Conservation (phyloP, 331 rosid species). For the Arachis monticola region DNA sequence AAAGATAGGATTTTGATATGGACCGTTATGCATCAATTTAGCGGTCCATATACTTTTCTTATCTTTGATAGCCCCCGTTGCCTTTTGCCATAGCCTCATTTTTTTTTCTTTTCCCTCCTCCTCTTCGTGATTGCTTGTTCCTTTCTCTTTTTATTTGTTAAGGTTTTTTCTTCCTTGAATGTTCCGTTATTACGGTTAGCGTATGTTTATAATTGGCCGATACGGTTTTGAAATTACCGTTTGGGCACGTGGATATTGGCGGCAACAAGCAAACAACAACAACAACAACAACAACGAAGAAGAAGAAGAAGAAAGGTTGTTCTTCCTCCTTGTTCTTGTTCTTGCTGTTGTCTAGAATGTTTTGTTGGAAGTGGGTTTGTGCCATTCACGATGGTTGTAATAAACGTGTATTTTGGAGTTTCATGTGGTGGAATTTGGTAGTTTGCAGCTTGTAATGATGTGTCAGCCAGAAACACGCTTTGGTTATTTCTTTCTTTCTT, state of each 20-base stretch:
- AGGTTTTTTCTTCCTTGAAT: no score
- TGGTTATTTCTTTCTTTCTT: background rate
- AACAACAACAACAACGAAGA: no score
- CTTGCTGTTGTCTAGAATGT: background rate
- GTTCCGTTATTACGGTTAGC: no score
- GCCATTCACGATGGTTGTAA: background rate
- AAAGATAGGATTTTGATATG: slow-evolving; percentile 62
- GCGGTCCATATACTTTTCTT: slow-evolving; percentile 71
- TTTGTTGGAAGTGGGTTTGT: background rate
- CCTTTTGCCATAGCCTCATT: slow-evolving; percentile 68
- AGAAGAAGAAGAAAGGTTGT: no score
- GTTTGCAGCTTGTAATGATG: background rate
- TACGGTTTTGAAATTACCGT: background rate
- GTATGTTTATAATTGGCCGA: no score
- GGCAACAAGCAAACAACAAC: no score
- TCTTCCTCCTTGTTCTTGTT: no score
- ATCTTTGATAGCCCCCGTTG: slow-evolving; percentile 75
- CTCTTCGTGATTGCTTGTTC: background rate
- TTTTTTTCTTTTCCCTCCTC: background rate
- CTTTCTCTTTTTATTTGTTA: background rate
- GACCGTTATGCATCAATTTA: slow-evolving; percentile 45
- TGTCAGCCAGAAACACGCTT: slow-evolving; percentile 5
- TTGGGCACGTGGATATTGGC: background rate
- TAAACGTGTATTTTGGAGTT: background rate
- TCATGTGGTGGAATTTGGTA: slow-evolving; percentile 27